Evolutionary conservation across 495 filamentous ascomycete genomes (phyloP).

Genomic region (Bryoglossum gracile): DNA sequence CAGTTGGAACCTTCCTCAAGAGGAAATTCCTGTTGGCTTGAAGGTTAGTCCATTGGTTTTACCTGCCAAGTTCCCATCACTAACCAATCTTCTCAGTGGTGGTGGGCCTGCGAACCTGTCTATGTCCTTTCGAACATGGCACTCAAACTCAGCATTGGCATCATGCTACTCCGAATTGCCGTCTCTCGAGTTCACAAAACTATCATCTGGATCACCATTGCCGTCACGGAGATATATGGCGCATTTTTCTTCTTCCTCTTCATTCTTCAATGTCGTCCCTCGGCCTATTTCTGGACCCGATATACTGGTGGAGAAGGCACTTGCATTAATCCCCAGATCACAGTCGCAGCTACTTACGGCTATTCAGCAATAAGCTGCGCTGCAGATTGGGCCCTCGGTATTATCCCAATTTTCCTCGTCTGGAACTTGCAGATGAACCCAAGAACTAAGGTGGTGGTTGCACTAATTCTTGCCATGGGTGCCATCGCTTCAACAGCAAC

Average conservation of each 20-base stretch:
- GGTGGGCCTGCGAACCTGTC: conserved; percentile 33
- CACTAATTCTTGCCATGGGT: conserved; percentile 29
- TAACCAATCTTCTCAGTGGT: conserved; percentile 15
- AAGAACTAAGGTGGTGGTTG: conserved; percentile 30
- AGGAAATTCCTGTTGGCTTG: conserved; percentile 20
- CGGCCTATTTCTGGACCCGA: conserved; percentile 33
- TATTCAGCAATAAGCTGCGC: conserved; percentile 23
- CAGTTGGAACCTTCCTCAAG: conserved; percentile 3
- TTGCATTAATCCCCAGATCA: conserved; percentile 23
- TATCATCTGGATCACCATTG: conserved; percentile 29
- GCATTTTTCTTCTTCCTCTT: conserved; percentile 34
- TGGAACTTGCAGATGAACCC: conserved; percentile 36
- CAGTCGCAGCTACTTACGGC: conserved; percentile 23
- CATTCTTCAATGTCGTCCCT: conserved; percentile 38
- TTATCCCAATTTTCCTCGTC: conserved; percentile 38
- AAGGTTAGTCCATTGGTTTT: conserved; percentile 11
- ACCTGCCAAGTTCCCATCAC: neutral
- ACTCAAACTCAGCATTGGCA: conserved; percentile 36
- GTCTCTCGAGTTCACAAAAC: conserved; percentile 30
- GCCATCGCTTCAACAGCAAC: conserved; percentile 29
- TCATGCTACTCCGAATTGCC: conserved; percentile 38
- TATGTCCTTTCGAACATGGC: conserved; percentile 31
- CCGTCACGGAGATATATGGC: conserved; percentile 27
- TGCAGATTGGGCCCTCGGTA: conserved; percentile 35
- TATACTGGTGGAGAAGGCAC: conserved; percentile 21